phyloP scores from a whole-genome alignment of 768 basidiomycete species.

The Lactarius trivialis region DNA sequence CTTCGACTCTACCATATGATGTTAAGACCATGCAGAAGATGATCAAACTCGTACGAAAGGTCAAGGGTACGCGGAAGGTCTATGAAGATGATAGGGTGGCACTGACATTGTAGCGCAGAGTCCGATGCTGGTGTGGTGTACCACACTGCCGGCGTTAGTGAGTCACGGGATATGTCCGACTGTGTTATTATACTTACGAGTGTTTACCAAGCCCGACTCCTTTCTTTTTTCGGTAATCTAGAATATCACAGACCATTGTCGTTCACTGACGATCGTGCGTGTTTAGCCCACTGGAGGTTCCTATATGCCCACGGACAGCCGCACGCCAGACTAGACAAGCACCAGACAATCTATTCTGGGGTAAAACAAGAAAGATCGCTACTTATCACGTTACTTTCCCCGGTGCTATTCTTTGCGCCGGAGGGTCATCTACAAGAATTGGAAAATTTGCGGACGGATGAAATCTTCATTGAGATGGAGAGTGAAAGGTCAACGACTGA shows the following conservation, averaged over 20 bases:
- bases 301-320: background rate
- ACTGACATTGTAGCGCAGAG: background rate
- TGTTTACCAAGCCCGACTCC: background rate
- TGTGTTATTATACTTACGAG: background rate
- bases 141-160: background rate
- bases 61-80: too few species aligned
- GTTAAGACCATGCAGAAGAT: too few species aligned
- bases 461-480: constrained; percentile 2
- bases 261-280: background rate
- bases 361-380: background rate
- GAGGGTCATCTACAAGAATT: background rate
- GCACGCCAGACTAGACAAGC: background rate
- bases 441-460: background rate
- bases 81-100: too few species aligned
- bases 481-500: background rate
- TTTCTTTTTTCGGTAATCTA: background rate
- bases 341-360: background rate
- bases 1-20: too few species aligned
- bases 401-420: background rate
- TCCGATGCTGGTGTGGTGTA: background rate
- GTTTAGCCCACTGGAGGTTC: background rate
- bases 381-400: background rate
- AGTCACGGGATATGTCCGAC: background rate
- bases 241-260: background rate
- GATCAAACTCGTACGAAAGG: too few species aligned